Evolutionary conservation across 345 rosid species (phyloP).

Genomic region (Rhodamnia argentea): DNA sequence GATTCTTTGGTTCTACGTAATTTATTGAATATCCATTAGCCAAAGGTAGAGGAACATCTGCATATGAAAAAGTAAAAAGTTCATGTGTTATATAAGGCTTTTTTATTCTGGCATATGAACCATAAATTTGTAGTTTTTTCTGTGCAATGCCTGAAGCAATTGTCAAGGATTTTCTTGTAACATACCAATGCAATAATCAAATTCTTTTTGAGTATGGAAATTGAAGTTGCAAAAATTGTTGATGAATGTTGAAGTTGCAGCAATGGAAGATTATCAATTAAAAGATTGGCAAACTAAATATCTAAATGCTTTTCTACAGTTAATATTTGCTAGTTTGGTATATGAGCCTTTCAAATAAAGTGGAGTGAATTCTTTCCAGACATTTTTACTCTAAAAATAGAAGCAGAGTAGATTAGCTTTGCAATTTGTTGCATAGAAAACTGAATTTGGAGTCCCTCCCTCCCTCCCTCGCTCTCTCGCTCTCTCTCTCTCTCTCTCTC

Average conservation of each 20-base stretch:
- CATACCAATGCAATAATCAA: background rate
- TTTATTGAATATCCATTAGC: background rate
- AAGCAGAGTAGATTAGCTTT: background rate
- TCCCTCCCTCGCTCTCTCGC: background rate
- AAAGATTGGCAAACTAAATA: background rate
- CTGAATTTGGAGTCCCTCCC: background rate
- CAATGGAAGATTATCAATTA: background rate
- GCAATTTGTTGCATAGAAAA: background rate
- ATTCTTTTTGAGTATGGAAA: background rate
- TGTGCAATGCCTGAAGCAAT: background rate
- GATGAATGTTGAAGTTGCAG: background rate
- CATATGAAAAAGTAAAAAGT: background rate
- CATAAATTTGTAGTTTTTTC: background rate
- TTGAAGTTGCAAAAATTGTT: background rate
- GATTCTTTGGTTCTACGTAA: background rate
- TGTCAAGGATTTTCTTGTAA: background rate
- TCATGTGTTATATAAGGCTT: background rate
- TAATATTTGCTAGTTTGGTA: background rate
- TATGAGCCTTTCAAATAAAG: conserved; percentile 1
- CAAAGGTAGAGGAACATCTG: background rate
- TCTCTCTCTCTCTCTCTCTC: conserved; percentile 3
- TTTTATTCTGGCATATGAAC: background rate
- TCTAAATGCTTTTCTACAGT: background rate
- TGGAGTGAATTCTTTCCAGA: background rate
- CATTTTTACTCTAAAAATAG: background rate